Conservation (phyloP, 2,329 filamentous ascomycete genomes). For the Talaromyces albobiverticillius region DNA sequence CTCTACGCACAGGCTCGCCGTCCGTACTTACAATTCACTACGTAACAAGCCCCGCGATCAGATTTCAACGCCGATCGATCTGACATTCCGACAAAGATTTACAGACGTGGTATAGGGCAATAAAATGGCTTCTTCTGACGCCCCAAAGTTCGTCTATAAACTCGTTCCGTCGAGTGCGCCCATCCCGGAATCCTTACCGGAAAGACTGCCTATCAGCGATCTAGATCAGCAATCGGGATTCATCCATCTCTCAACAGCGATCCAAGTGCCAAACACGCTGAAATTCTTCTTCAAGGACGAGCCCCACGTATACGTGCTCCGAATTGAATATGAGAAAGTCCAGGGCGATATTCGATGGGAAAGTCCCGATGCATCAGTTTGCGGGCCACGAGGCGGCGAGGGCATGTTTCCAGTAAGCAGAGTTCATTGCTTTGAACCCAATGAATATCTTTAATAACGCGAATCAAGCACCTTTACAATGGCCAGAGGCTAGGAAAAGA, state of each 20-base stretch:
- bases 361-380: constrained; percentile 34
- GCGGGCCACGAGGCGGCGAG: constrained; percentile 34
- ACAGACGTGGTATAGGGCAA: background rate
- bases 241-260: constrained; percentile 37
- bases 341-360: constrained; percentile 34
- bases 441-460: background rate
- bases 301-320: constrained; percentile 35
- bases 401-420: constrained; percentile 38
- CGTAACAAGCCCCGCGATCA: background rate
- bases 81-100: background rate
- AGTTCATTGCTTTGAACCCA: background rate
- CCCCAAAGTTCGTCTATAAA: constrained; percentile 36
- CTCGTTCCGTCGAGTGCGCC: constrained; percentile 34
- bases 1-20: no score
- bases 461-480: constrained; percentile 37
- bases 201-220: constrained; percentile 34
- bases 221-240: constrained; percentile 35
- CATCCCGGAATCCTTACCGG: constrained; percentile 34
- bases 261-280: constrained; percentile 37
- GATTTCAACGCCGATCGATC: background rate
- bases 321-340: constrained; percentile 31
- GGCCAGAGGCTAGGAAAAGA: constrained; percentile 34
- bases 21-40: no score
- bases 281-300: constrained; percentile 37
- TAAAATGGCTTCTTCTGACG: constrained; percentile 12